phyloP scores from a whole-genome alignment of 1,284 basidiomycete genomes.

The Agaricales sp. region DNA sequence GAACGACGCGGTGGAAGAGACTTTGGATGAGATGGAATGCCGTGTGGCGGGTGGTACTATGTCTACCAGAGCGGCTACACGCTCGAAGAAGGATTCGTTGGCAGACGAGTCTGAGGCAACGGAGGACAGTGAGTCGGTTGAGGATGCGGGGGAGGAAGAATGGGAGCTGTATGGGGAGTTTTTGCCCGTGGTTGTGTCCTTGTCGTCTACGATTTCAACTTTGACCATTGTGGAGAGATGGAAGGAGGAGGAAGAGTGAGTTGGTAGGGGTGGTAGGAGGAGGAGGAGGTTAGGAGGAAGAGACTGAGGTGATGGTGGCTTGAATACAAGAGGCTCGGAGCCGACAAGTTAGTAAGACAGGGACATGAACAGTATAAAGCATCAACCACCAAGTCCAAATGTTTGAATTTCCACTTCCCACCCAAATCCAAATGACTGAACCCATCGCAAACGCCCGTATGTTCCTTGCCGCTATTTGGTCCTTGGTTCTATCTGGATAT shows the following conservation, averaged over 20 bases:
- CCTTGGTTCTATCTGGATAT: not conserved
- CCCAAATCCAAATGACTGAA: not conserved
- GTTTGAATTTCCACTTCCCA: not conserved
- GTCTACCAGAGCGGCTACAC: slow-evolving; percentile 86
- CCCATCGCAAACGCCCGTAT: not conserved
- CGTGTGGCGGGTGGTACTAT: slow-evolving; percentile 91
- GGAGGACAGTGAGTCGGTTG: slow-evolving; percentile 66
- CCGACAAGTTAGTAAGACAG: not conserved
- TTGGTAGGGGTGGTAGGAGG: not conserved
- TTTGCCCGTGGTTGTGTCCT: slow-evolving; percentile 33
- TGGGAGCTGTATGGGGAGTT: slow-evolving; percentile 61
- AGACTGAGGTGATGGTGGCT: not conserved
- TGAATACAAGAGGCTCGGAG: not conserved
- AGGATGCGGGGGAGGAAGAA: slow-evolving; percentile 55
- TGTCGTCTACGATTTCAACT: slow-evolving; percentile 74
- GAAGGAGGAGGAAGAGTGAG: slow-evolving; percentile 3
- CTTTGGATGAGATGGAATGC: slow-evolving; percentile 54
- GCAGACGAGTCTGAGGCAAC: slow-evolving; percentile 51
- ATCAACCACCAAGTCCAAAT: not conserved
- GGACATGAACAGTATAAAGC: too few species aligned
- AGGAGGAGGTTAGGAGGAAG: too few species aligned
- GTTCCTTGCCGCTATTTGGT: not conserved
- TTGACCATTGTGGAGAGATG: slow-evolving; percentile 58
- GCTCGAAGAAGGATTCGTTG: slow-evolving; percentile 84
- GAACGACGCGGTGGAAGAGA: slow-evolving; percentile 52